phyloP scores from a whole-genome alignment of 176 grass and related monocot genomes.

The Zoysia pacifica region DNA sequence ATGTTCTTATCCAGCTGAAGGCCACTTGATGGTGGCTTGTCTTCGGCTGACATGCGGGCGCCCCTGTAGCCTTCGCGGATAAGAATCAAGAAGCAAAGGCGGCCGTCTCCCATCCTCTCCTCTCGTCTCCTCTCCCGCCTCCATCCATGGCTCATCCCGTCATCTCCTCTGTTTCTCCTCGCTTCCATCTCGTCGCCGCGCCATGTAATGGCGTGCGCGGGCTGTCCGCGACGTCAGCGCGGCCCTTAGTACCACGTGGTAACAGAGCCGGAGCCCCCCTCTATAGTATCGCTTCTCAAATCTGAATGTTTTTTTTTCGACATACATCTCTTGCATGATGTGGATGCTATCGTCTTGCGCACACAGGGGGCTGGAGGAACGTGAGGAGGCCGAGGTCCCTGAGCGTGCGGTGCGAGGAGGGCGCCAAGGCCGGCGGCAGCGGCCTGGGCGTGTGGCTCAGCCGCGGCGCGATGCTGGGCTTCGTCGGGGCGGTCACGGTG shows the following conservation, averaged over 20 bases:
- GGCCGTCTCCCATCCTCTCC: not conserved
- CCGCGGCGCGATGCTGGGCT: slow-evolving; percentile 74
- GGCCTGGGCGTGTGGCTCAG: slow-evolving; percentile 79
- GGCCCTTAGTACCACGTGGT: slow-evolving; percentile 9
- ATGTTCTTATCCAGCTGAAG: too few species aligned
- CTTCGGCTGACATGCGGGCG: not conserved
- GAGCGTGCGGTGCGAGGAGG: slow-evolving; percentile 66
- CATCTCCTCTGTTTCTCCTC: slow-evolving; percentile 5
- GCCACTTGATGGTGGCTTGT: not conserved
- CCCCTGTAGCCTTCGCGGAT: not conserved
- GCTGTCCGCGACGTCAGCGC: slow-evolving; percentile 17
- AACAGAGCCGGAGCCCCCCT: not conserved
- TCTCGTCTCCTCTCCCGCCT: not conserved
- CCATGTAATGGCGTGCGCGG: slow-evolving; percentile 30
- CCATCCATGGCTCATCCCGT: slow-evolving; percentile 43
- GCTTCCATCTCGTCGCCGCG: not conserved
- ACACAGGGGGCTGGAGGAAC: slow-evolving; percentile 16
- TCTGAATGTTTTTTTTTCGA: not conserved
- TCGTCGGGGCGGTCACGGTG: slow-evolving; percentile 52
- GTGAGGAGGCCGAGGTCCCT: slow-evolving; percentile 40
- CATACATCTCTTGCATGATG: not conserved
- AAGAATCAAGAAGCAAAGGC: slow-evolving; percentile 25
- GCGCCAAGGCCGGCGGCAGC: slow-evolving; percentile 45
- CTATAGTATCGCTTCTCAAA: not conserved
- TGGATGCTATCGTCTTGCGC: not conserved